Conservation (phyloP, 2,329 filamentous ascomycete species). For the Eutypa lata region DNA sequence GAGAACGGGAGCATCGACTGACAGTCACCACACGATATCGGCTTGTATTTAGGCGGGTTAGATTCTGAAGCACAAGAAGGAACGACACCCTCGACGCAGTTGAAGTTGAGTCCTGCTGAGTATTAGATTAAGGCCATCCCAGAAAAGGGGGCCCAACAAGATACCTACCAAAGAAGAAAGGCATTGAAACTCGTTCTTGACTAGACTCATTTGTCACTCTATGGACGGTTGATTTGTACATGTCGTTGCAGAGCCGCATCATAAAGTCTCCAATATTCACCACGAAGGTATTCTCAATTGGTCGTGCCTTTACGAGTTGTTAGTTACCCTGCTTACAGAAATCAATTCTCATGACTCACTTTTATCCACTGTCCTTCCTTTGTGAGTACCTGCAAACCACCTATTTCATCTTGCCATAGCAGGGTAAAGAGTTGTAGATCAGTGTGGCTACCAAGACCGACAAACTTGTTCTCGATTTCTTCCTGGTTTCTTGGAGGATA, state of each 20-base stretch:
- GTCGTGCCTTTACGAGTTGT: slow-evolving; percentile 28
- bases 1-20: slow-evolving; percentile 10
- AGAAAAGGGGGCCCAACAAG: not conserved
- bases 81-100: slow-evolving; percentile 46
- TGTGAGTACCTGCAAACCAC: slow-evolving; percentile 41
- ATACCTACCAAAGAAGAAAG: slow-evolving; percentile 49
- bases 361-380: slow-evolving; percentile 41
- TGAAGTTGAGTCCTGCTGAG: slow-evolving; percentile 44
- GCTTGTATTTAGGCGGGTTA: slow-evolving; percentile 47
- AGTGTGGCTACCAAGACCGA: slow-evolving; percentile 49
- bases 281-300: slow-evolving; percentile 44
- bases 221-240: slow-evolving; percentile 49
- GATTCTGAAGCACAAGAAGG: slow-evolving; percentile 42
- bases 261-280: slow-evolving; percentile 53
- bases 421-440: slow-evolving; percentile 53
- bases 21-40: slow-evolving; percentile 48
- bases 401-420: slow-evolving; percentile 43
- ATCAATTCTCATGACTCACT: slow-evolving; percentile 14
- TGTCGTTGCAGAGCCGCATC: slow-evolving; percentile 48
- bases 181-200: slow-evolving; percentile 48
- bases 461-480: slow-evolving; percentile 21
- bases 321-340: slow-evolving; percentile 3
- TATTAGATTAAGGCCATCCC: not conserved
- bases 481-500: slow-evolving; percentile 30
- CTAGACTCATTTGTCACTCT: slow-evolving; percentile 42